Evolutionary conservation across 495 filamentous ascomycete genomes (phyloP), one percentile per base, ranked within the genome.

Genomic region (Glonium stellatum): DNA sequence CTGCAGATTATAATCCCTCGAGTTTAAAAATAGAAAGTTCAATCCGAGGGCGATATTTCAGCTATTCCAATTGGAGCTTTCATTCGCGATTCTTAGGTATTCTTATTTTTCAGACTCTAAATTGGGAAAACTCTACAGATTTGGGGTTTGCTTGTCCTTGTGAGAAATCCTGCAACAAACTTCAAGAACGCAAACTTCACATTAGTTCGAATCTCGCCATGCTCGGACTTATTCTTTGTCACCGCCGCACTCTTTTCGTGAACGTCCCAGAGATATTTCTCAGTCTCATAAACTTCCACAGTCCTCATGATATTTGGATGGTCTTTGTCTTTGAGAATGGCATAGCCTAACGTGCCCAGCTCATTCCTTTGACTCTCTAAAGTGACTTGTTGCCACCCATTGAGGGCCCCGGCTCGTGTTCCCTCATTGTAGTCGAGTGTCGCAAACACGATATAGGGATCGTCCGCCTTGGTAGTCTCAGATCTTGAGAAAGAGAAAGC

Each of bases 391-490:
- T 60, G 56, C 61, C 61, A 64, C n/a, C 61, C 61, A 9, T 64
- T 44, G 31, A 64, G 27, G 21, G 61, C 61, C 21, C 51, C 31
- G 4, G 2, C 48, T 47, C 53, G 34, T 27, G 44, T 57, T 21
- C 62, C 58, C 4, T 65, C 58, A 27, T 65, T 61, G 48, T 64
- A 64, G 25, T 56, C 58, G 47, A 65, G 60, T 27, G 52, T 49
- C 27, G 58, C 58, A 46, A 61, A 57, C 2, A 25, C 21, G 22
- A 64, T 60, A 31, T 54, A 64, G 1, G 61, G 61, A 44, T 64
- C 57, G 36, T 10, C 44, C 5, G 36, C 47, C 46, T 50, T 48
- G 2, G 35, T 35, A 13, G 23, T 34, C 31, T 64, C 61, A 3
- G 61, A 42, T 23, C 57, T 49, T 3, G 37, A 34, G 51, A 64